A percentile compares a stretch with the other conserved stretches of the same genome.
phyloP scores from a whole-genome alignment of 2,329 filamentous ascomycete genomes.

The Epichloe brachyelytri region DNA sequence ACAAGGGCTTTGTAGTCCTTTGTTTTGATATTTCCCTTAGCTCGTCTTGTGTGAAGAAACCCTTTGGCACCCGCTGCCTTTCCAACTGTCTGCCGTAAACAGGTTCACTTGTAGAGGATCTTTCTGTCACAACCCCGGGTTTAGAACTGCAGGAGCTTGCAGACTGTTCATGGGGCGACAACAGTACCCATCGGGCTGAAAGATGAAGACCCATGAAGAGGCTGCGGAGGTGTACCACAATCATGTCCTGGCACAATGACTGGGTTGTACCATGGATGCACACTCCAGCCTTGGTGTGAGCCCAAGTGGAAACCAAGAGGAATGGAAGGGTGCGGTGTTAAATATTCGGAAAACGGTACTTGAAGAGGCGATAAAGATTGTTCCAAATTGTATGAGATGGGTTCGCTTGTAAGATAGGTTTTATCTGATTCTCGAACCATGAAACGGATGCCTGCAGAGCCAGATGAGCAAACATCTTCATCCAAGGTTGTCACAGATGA shows the following conservation, averaged over 20 bases:
- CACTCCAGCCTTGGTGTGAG: slow-evolving; percentile 2
- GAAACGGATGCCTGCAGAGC: not conserved
- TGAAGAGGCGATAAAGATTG: not conserved
- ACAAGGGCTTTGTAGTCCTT: not conserved
- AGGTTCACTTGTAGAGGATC: not conserved
- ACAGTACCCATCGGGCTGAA: not conserved
- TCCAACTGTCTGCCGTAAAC: not conserved
- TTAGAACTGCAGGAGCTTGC: not conserved
- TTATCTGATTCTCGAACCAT: not conserved
- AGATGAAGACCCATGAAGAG: not conserved
- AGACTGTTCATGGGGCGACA: not conserved
- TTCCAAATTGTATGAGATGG: not conserved
- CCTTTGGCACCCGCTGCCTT: not conserved
- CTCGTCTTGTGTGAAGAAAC: not conserved
- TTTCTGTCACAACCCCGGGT: not conserved
- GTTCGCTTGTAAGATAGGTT: not conserved
- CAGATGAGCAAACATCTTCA: not conserved
- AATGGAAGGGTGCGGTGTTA: not conserved
- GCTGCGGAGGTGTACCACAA: slow-evolving; percentile 4
- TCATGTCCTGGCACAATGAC: slow-evolving; percentile 1
- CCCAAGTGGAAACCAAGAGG: not conserved
- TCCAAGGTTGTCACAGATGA: slow-evolving; percentile 1
- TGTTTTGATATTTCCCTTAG: not conserved
- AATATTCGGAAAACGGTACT: not conserved
- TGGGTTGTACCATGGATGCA: slow-evolving; percentile 4